Evolutionary conservation across 495 filamentous ascomycete species (phyloP), one percentile per base, ranked within the genome.

Genomic region (Emericellopsis terricola): DNA sequence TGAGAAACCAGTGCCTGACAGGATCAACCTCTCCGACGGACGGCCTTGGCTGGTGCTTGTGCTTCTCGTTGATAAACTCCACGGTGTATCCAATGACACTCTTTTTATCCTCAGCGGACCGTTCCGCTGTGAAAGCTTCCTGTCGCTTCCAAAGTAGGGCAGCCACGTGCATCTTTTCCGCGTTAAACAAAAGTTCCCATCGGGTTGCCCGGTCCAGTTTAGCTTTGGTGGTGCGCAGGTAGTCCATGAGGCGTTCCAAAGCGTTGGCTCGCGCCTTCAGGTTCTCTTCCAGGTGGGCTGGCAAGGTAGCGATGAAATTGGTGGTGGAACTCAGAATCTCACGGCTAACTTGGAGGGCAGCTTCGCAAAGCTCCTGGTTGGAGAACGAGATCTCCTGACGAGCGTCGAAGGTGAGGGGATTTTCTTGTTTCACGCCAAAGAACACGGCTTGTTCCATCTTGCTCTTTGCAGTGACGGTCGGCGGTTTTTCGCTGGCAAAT

Each of bases 381-480:
- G 72, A 56, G 41, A 84, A 94, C 15, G 62, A 55, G 14, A 73
- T 56, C 26, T 70, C 69, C 16, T 67, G 57, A 31, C 68, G 65
- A 19, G 70, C 67, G 31, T 71, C 61, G 38, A 99, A 78, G 41
- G 82, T 73, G 19, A 99, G 56, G 8, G 84, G 76, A 42, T 89
- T 94, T 41, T 77, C 69, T 29, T 68, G 62, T 52, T 83, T 72
- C 15, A 69, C 71, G 1, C 86, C 83, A 49, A 79, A 96, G 57
- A 93, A 94, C 3, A 94, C 74, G 10, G 87, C 87, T 50, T 96
- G 87, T 45, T 94, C 84, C 28, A 99, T 64, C 52, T 87, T 94
- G 48, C 72, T 79, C 48, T 79, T 84, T 6, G 81, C 78, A 1
- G 81, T 83, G 14, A 87, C 62, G 38, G 58, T 47, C 3, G 65